These are phyloP conservation scores for Perkinsus chesapeaki DNA, from an alignment of 169 alveolate genomes.

Conservation along the genomic window DNA sequence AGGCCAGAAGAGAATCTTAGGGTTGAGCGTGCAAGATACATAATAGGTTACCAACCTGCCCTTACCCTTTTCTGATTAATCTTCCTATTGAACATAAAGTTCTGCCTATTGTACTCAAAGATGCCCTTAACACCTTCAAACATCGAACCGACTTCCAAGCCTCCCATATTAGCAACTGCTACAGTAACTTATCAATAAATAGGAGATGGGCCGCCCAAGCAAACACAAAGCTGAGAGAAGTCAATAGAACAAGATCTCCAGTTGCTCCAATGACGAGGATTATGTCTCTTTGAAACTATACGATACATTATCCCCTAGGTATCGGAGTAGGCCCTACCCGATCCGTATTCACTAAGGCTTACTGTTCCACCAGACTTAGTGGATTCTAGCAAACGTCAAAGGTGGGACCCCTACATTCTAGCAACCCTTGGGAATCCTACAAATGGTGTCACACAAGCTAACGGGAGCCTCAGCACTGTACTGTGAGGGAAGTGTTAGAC, in stretches of 20 bases:
- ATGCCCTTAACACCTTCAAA: not conserved
- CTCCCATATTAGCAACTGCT: not conserved
- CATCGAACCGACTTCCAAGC: not conserved
- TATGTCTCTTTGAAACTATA: no score
- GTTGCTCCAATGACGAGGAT: no score
- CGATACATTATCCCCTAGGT: no score
- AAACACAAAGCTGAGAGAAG: not conserved
- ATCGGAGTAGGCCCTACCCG: no score
- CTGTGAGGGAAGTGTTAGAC: not conserved
- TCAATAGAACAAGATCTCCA: no score
- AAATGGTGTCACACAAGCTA: no score
- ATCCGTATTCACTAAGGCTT: no score
- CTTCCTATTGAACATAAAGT: not conserved
- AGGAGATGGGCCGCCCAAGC: not conserved
- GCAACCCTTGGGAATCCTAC: no score
- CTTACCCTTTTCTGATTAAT: not conserved
- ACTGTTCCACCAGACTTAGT: no score
- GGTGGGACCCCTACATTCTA: no score
- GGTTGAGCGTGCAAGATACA: not conserved
- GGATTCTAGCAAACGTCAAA: no score
- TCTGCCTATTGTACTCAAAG: not conserved
- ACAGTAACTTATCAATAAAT: not conserved
- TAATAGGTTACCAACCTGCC: not conserved
- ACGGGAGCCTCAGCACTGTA: no score
- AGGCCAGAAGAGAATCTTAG: not conserved